Base-by-base conservation (phyloP, 2,329 filamentous ascomycete genomes). In the Hypoxylon sp. region DNA sequence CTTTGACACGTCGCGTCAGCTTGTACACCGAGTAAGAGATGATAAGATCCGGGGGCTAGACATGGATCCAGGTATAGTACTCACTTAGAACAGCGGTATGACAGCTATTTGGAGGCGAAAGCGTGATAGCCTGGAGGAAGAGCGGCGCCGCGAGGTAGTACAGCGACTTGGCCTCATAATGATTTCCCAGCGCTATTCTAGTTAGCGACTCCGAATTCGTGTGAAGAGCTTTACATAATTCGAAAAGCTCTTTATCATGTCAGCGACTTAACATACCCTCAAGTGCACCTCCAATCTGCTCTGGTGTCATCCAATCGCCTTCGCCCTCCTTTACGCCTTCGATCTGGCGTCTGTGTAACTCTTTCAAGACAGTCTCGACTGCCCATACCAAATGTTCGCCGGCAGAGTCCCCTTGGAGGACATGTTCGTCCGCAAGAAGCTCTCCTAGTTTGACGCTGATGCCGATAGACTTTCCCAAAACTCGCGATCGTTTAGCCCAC, bases 381-480 rank as follows among this genome's bases (percentile, higher is more conserved):
- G 92, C 91, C 85, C 92, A 93, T 1, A 92, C 83, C 39, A 97
- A 83, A 17, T 85, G 81, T 72, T 91, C 88, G 72, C 96, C 92
- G 0, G 93, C 92, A 59, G 87, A 85, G 34, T 93, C 89, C 1
- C 86, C 81, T 56, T 96, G 85, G 53, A 91, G 84, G 11, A 97
- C 86, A 73, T 93, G 89, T 56, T 91, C 87, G 62, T 90, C 88
- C 4, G 89, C 84, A 77, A 97, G 97, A 7, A 97, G 80, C 71
- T 94, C 90, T 30, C 91, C 94, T 6, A 98, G 84, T 79, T 97
- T 97, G 57, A 95, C 87, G 69, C 88, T 88, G 37, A 94, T 89
- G 19, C 87, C 88, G 37, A 97, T 86, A 2, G 89, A 85, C 75
- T 91, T 94, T 65, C 86, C 88, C 57, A 97, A 79, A 4, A 96